These are phyloP conservation scores for Amphicarpaea edgeworthii DNA, from an alignment of 306 rosid species.

Conservation along the genomic window DNA sequence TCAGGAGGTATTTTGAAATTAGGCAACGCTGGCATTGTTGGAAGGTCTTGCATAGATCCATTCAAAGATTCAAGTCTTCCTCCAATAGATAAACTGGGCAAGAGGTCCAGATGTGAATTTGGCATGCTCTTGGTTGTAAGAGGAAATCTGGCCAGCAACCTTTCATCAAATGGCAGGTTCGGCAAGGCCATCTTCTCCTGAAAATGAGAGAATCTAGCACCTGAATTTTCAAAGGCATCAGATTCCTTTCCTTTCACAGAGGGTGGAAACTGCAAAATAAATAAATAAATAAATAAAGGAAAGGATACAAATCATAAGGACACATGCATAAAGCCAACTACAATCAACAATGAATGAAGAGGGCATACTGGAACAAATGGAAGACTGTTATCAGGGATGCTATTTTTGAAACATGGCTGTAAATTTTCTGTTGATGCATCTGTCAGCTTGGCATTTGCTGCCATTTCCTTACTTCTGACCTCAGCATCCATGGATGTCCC, in stretches of 20 bases:
- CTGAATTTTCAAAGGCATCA: conserved; percentile 57
- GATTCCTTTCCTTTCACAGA: conserved; percentile 58
- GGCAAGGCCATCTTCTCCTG: conserved; percentile 80
- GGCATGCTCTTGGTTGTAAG: conserved; percentile 66
- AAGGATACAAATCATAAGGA: conserved; percentile 38
- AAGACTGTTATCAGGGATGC: conserved; percentile 61
- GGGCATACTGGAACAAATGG: conserved; percentile 71
- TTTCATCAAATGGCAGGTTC: conserved; percentile 85
- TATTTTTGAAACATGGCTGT: conserved; percentile 65
- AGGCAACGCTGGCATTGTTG: conserved; percentile 77
- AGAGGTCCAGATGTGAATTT: conserved; percentile 71
- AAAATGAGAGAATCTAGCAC: conserved; percentile 66
- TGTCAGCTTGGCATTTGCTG: conserved; percentile 57
- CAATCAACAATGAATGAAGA: conserved; percentile 37
- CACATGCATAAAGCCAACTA: conserved; percentile 28
- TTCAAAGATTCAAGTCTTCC: conserved; percentile 66
- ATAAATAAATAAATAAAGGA: neutral
- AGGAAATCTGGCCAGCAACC: conserved; percentile 79
- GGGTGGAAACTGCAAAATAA: conserved; percentile 61
- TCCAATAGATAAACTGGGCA: conserved; percentile 83
- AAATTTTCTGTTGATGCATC: conserved; percentile 61
- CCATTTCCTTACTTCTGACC: conserved; percentile 58
- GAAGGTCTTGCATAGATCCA: conserved; percentile 74
- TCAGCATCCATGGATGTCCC: conserved; percentile 66
- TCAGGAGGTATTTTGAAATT: conserved; percentile 77